Evolutionary conservation across 2,329 filamentous ascomycete species (phyloP), one percentile per base, ranked within the genome.

Genomic region (Exophiala sideris): DNA sequence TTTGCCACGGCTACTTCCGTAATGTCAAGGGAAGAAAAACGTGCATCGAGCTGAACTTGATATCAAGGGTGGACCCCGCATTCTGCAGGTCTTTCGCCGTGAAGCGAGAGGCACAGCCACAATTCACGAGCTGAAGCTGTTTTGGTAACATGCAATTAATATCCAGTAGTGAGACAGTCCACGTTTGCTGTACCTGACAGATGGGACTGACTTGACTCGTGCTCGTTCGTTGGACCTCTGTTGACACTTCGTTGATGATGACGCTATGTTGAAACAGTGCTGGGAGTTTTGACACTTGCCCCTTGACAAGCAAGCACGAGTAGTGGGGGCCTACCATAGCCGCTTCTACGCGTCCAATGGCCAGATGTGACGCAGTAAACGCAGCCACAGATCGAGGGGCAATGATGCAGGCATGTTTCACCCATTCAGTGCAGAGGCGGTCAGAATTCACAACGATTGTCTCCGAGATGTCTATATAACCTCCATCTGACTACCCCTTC

Each of bases 271-370:
- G 7, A 44, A 32, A 44, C 41, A 44, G 41, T 24, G 3, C 24
- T 29, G 24, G 24, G 24, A 29, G 24, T 5, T 29, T 29, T 29
- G 24, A 29, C 24, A 29, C 24, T 29, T 29, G 24, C 24, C 24
- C 24, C 24, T 29, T 29, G 24, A 18, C 50, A 53, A 53, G 50
- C 50, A 32, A 53, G 50, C 50, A 29, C 24, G 24, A 29, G 24
- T 29, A 29, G 24, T 29, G 24, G 24, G 24, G 24, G 24, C 24
- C 24, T 29, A 29, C 24, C 24, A 29, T 29, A 29, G 24, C 21
- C 41, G 6, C 41, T 29, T 32, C 41, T 24, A 44, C 41, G 41
- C 41, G 41, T 44, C 41, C 41, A 44, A 44, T 44, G 21, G 41
- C 29, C 10, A 44, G 29, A 24, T 24, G n/a, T 20, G 21, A 21